Evolutionary conservation across 108 stramenopile species (phyloP), one percentile per base, ranked within the genome.

Genomic region (Cyclotella sp.): DNA sequence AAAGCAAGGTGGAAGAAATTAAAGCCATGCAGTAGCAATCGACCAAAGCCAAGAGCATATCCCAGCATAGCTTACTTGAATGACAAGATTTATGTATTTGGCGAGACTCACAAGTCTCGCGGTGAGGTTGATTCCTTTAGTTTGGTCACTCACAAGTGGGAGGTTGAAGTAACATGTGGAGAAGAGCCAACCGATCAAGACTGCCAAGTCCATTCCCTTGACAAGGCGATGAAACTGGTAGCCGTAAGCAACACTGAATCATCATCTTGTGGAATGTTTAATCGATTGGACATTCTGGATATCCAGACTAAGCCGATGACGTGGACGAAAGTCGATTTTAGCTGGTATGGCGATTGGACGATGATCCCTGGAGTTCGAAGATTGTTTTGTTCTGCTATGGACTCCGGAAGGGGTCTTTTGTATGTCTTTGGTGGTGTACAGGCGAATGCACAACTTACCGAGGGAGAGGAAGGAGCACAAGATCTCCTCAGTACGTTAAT

Each of bases 361-460:
- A 66, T 66, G 65, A 66, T 66, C 18, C 65, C 65, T 26, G 65
- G 65, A 11, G 11, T 40, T 4, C 42, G 65, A 22, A 66, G 24
- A 14, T 66, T 12, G 15, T 66, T 66, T 47, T 34, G 34, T 41
- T 66, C 65, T 19, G 22, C 45, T 0, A 22, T 66, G 65, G 65
- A 66, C 46, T 10, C 65, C 21, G 30, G 9, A 16, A n/a, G 34
- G 15, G 65, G 65, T 4, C 40, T 66, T 44, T 24, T 66, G 21
- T 66, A 66, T 27, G 46, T 66, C 10, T 66, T 66, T 46, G 65
- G 65, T 66, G 65, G 65, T 14, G 65, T 66, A 44, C 39, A 66
- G 26, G 65, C 34, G 19, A 47, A 44, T 30, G 26, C 34, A 34
- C 40, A 39, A 6, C 26, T 13, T 0, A 47, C 4, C 0, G 46